These are phyloP conservation scores for Penicillium corylophilum DNA, from an alignment of 2,329 filamentous ascomycete genomes.

Conservation along the genomic window DNA sequence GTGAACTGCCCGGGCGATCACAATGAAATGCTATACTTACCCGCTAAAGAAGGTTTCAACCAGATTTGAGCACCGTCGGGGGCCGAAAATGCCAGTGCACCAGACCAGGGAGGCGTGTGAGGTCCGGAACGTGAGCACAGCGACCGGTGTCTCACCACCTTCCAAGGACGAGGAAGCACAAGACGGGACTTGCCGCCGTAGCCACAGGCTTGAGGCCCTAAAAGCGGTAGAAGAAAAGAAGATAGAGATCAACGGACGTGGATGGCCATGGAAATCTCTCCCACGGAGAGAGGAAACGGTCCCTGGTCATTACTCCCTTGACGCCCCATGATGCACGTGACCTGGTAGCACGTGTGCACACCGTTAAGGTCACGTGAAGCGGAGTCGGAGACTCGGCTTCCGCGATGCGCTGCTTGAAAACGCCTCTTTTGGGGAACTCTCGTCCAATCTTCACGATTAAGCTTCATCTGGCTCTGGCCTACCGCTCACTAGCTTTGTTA, in stretches of 20 bases:
- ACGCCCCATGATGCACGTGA: constrained; percentile 21
- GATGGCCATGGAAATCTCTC: constrained; percentile 27
- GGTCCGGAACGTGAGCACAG: constrained; percentile 28
- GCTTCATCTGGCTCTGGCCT: constrained; percentile 1
- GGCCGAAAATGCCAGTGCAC: constrained; percentile 20
- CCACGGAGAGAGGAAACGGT: constrained; percentile 24
- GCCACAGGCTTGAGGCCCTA: constrained; percentile 29
- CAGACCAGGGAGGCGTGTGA: constrained; percentile 32
- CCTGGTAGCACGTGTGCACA: constrained; percentile 16
- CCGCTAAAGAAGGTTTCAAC: constrained; percentile 5
- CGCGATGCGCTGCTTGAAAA: constrained; percentile 15
- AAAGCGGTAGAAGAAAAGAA: constrained; percentile 19
- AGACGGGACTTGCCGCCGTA: constrained; percentile 31
- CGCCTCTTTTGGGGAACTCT: constrained; percentile 2
- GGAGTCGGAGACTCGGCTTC: constrained; percentile 16
- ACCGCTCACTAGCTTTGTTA: background rate
- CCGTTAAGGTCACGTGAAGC: constrained; percentile 24
- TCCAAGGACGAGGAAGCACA: constrained; percentile 25
- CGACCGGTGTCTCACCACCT: constrained; percentile 29
- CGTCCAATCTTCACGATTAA: background rate
- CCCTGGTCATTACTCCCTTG: constrained; percentile 22
- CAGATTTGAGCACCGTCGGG: constrained; percentile 13
- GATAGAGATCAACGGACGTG: constrained; percentile 19
- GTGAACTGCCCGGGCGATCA: background rate
- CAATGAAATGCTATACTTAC: constrained; percentile 9